A percentile compares a stretch with the other conserved stretches of the same genome.
phyloP scores from a whole-genome alignment of 768 basidiomycete genomes.

The Asterophora parasitica region DNA sequence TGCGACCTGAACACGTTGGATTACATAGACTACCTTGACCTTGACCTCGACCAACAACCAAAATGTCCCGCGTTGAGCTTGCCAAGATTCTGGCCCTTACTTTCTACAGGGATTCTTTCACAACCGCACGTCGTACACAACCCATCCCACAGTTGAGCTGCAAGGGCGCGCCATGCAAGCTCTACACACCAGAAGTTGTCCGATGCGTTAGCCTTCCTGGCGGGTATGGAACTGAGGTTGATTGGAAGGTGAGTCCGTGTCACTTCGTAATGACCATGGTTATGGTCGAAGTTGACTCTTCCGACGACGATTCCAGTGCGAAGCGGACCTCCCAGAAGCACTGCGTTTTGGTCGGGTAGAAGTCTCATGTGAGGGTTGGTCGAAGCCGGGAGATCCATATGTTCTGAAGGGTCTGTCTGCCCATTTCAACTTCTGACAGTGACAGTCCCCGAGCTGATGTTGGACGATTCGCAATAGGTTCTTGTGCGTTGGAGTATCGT shows the following conservation, averaged over 20 bases:
- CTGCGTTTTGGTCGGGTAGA: conserved; percentile 82
- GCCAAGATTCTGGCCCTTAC: conserved; percentile 70
- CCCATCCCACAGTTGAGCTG: conserved; percentile 80
- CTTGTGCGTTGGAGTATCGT: conserved; percentile 82
- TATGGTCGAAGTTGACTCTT: neutral
- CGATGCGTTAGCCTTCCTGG: conserved; percentile 76
- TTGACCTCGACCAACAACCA: neutral
- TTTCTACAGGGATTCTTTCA: conserved; percentile 68
- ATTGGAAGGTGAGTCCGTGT: conserved; percentile 82
- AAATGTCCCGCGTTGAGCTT: conserved; percentile 69
- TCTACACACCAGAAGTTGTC: conserved; percentile 80
- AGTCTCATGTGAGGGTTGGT: conserved; percentile 91
- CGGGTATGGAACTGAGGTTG: conserved; percentile 71
- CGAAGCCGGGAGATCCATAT: conserved; percentile 71
- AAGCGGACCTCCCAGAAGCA: conserved; percentile 81
- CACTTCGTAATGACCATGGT: neutral
- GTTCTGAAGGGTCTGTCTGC: conserved; percentile 70
- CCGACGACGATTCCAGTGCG: conserved; percentile 51
- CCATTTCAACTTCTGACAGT: neutral
- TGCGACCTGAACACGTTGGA: neutral
- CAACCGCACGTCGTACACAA: conserved; percentile 57
- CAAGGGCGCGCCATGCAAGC: conserved; percentile 68
- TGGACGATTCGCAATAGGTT: conserved; percentile 42
- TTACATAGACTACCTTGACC: neutral
- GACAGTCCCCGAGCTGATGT: neutral